phyloP scores from a whole-genome alignment of 768 basidiomycete genomes.

The Phaeotremella skinneri region DNA sequence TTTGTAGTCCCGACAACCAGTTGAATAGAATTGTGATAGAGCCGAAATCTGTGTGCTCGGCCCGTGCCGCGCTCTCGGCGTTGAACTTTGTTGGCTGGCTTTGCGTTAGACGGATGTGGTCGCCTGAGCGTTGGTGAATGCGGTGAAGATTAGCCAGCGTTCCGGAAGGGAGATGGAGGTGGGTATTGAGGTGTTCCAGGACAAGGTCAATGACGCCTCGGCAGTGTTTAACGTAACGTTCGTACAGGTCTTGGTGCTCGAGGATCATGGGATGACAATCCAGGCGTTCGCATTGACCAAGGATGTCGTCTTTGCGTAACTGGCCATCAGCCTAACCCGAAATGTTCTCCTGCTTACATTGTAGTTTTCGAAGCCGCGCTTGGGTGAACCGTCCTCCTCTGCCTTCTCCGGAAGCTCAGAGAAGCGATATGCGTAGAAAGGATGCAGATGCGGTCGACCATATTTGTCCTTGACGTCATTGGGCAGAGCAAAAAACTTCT shows the following conservation, averaged over 20 bases:
- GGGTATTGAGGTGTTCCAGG: constrained; percentile 19
- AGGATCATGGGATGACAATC: constrained; percentile 19
- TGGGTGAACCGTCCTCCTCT: constrained; percentile 10
- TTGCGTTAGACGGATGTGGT: constrained; percentile 26
- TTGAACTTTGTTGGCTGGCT: constrained; percentile 12
- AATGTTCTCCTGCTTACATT: constrained; percentile 25
- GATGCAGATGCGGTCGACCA: constrained; percentile 21
- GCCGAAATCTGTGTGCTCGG: constrained; percentile 32
- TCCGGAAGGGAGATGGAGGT: constrained; percentile 20
- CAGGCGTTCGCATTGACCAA: constrained; percentile 21
- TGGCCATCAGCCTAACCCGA: constrained; percentile 1
- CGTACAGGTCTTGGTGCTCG: constrained; percentile 17
- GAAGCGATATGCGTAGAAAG: constrained; percentile 31
- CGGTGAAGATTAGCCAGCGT: constrained; percentile 26
- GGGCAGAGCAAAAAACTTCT: constrained; percentile 7
- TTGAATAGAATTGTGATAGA: constrained; percentile 27
- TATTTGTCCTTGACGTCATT: constrained; percentile 7
- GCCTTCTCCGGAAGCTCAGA: constrained; percentile 1
- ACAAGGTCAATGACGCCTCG: constrained; percentile 21
- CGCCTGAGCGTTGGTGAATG: constrained; percentile 21
- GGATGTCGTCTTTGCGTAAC: constrained; percentile 30
- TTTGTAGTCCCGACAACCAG: constrained; percentile 28
- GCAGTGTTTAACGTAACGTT: constrained; percentile 22
- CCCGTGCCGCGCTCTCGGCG: constrained; percentile 16
- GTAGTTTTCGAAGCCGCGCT: constrained; percentile 22